Base-by-base conservation (phyloP, 768 basidiomycete species). In the Lactifluus hygrophoroides region DNA sequence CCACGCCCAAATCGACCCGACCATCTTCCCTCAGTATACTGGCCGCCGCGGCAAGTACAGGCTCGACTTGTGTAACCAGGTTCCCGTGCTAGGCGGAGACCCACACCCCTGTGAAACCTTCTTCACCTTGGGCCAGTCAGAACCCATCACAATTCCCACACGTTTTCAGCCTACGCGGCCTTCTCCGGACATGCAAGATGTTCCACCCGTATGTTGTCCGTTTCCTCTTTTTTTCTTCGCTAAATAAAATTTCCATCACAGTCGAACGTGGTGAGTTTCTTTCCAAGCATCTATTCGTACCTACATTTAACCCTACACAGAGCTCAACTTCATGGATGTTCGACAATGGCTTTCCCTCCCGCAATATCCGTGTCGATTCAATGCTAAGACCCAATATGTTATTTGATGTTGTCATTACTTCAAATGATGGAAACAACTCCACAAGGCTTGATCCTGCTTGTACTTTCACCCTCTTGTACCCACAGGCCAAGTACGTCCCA, bases 1-100 rank as follows among this genome's bases (percentile, higher is more conserved):
- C 5, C 65, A 66, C 0, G 77, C 72, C 2, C 52, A 69, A 3
- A 72, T 80, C 25, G 72, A 75, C 4, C 21, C 64, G 1, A 49
- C 62, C 4, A 74, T 76, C 40, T 70, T 74, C 14, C 56, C 66
- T 1, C 63, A 68, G 54, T 61, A 67, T 43, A 65, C 45, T 34
- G 72, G 73, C 4, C 56, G 67, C 0, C 56, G 62, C 23, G 64
- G 53, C 37, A 47, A 54, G 49, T 76, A 56, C 60, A 68, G 54
- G 58, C 73, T 73, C 28, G 68, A 69, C 47, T 69, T 84, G 59
- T 84, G 82, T 68, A 62, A 71, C 17, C 69, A 77, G 35, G 70
- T 80, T 21, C 79, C 81, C 0, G 65, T 73, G 44, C 69, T n/a
- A n/a, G 48, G 48, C 28, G 60, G 48, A 5, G 64, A 54, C 5